These are phyloP conservation scores for Mortierella sp. DNA, from an alignment of 371 early-diverging fungal species.

Conservation along the genomic window DNA sequence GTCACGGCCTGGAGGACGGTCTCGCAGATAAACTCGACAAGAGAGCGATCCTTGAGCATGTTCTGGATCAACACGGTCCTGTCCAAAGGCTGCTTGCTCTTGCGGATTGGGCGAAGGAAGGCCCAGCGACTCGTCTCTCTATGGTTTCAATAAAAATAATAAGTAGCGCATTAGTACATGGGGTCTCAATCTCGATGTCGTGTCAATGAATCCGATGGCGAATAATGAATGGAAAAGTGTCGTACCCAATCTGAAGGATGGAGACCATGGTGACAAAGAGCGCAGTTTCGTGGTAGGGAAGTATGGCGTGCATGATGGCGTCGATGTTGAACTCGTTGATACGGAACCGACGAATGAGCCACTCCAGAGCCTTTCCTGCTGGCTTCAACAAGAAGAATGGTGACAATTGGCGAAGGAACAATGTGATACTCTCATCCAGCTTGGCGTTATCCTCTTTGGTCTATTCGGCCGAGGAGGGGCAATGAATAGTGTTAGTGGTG, in stretches of 20 bases:
- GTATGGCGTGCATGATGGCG: constrained; percentile 77
- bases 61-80: constrained; percentile 73
- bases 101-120: constrained; percentile 74
- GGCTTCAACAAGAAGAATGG: constrained; percentile 87
- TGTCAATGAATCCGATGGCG: not conserved
- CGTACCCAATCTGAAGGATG: constrained; percentile 76
- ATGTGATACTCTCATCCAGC: constrained; percentile 80
- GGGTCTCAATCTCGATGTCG: not conserved
- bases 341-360: constrained; percentile 92
- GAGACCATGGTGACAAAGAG: constrained; percentile 87
- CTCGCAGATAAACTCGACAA: constrained; percentile 78
- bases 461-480: constrained; percentile 56
- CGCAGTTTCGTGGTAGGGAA: constrained; percentile 95
- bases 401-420: constrained; percentile 82
- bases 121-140: constrained; percentile 76
- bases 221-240: constrained; percentile 19
- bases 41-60: constrained; percentile 68
- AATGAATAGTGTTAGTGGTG: too few relatives aligned
- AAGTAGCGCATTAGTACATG: not conserved
- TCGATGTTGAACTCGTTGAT: constrained; percentile 91
- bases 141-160: not conserved
- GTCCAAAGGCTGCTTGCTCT: constrained; percentile 70
- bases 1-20: constrained; percentile 61
- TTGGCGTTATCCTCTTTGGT: constrained; percentile 86
- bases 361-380: constrained; percentile 92